Evolutionary conservation across 352 stramenopile species (phyloP).

Genomic region (Elongisporangium prolatum): DNA sequence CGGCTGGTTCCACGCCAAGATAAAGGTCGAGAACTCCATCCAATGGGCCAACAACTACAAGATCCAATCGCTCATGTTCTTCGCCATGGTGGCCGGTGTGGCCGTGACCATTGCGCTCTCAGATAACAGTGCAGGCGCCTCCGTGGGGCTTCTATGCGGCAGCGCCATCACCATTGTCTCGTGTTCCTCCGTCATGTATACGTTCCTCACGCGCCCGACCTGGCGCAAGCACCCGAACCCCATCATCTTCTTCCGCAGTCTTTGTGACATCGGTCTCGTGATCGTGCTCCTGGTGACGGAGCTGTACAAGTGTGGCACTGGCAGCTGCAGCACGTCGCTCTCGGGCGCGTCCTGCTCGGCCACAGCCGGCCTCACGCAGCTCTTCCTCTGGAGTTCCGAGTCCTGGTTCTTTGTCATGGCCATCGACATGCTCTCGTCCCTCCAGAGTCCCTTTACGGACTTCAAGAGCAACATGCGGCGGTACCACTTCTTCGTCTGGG

Average conservation of each 20-base stretch:
- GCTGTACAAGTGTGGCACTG: slow-evolving; percentile 72
- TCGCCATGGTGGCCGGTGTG: slow-evolving; percentile 55
- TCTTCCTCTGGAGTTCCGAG: slow-evolving; percentile 85
- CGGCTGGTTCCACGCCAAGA: slow-evolving; percentile 86
- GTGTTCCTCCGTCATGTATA: slow-evolving; percentile 69
- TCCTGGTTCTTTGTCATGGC: slow-evolving; percentile 90
- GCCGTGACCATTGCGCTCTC: slow-evolving; percentile 56
- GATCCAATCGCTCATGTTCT: slow-evolving; percentile 77
- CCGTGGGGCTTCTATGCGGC: slow-evolving; percentile 68
- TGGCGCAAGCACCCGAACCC: slow-evolving; percentile 87
- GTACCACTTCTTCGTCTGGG: slow-evolving; percentile 83
- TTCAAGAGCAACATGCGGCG: slow-evolving; percentile 83
- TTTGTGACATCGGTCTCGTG: slow-evolving; percentile 81
- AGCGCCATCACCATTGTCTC: slow-evolving; percentile 77
- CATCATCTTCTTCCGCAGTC: slow-evolving; percentile 83
- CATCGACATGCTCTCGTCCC: slow-evolving; percentile 80
- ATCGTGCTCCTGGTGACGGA: slow-evolving; percentile 71
- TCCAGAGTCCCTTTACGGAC: slow-evolving; percentile 86
- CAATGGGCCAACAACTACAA: slow-evolving; percentile 89
- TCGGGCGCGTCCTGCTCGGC: slow-evolving; percentile 42
- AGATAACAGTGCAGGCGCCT: slow-evolving; percentile 45
- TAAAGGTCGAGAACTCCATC: slow-evolving; percentile 79
- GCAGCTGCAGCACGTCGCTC: slow-evolving; percentile 30
- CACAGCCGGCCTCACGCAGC: slow-evolving; percentile 75
- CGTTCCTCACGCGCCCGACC: slow-evolving; percentile 66